Base-by-base conservation (phyloP, 169 alveolate genomes). In the Neospora caninum region DNA sequence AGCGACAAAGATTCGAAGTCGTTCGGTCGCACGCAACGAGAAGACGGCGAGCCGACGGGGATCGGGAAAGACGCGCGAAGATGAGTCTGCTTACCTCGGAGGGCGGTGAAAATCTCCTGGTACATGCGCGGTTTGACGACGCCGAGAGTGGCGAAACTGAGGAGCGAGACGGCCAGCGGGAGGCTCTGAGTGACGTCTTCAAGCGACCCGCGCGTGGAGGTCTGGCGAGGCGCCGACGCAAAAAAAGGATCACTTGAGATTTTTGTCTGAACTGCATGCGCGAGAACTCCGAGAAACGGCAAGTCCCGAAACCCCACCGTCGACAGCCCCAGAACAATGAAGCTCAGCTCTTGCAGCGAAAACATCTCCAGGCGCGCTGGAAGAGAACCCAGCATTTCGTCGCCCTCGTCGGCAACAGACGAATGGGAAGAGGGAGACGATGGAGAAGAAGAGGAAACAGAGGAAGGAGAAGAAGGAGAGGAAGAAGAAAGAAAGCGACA, bases 71-170 rank as follows among this genome's bases (percentile, higher is more conserved):
- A 13, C 22, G 22, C 4, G 13, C 4, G 22, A 49, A 49, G 13
- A 49, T 4, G 58, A 49, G 25, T 78, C 39, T 20, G 43, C 45
- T 78, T n/a, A 78, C 86, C 49, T 38, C 86, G 1, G 45, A 78
- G 86, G 27, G 86, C 39, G 27, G n/a, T 0, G 45, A 78, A n/a
- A 43, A 78, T 18, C 39, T 38, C 39, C 39, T 78, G 86, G 31
- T 78, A 78, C 43, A 78, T 43, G 22, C 86, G 86, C 86, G 86
- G 86, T 18, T n/a, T 2, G 45, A 29, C 29, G 45, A 78, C 45
- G 22, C 86, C 86, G 39, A 78, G 86, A 4, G 86, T 78, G 2
- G 86, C 86, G n/a, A 78, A 78, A n/a, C 86, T 78, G 43, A 78
- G 45, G 43, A 78, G 86, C 10, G 49, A 13, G 4, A 16, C 31